A percentile compares a stretch with the other conserved stretches of the same genome.
Conservation (phyloP, 1,284 basidiomycete genomes). For the Trichosporon ovoides region DNA sequence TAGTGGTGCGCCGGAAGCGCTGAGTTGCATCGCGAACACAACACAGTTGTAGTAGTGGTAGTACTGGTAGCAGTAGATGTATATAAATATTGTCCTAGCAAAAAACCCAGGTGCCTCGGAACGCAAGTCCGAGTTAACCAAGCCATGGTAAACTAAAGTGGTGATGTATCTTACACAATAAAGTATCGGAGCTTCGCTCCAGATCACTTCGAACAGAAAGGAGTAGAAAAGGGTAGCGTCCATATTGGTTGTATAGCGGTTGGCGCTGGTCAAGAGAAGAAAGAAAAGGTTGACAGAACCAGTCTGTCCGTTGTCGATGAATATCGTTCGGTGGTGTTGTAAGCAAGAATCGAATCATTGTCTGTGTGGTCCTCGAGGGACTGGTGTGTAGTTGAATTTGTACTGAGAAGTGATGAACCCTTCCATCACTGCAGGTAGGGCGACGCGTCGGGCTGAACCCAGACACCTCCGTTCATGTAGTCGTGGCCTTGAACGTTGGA, state of each 20-base stretch:
- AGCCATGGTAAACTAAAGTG: background rate
- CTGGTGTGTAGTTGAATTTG: no score
- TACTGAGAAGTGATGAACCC: background rate
- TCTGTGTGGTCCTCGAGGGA: no score
- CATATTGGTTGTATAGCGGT: background rate
- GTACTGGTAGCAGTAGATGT: background rate
- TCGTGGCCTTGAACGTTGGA: slow-evolving; percentile 16
- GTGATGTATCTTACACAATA: slow-evolving; percentile 2
- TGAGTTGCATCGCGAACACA: background rate
- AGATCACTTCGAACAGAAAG: no score
- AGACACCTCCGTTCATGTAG: slow-evolving; percentile 9
- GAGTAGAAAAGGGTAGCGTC: background rate
- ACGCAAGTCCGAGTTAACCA: slow-evolving; percentile 1
- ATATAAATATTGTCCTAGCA: slow-evolving; percentile 5
- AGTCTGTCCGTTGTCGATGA: slow-evolving; percentile 5
- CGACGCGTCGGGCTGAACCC: slow-evolving; percentile 1
- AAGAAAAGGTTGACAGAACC: background rate
- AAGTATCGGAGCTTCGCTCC: background rate
- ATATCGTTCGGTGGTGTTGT: background rate
- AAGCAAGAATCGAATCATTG: slow-evolving; percentile 5
- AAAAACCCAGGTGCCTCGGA: slow-evolving; percentile 4
- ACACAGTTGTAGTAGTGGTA: background rate
- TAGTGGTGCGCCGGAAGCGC: background rate
- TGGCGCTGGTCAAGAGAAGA: background rate
- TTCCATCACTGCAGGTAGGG: background rate